These are phyloP conservation scores for Pneumocystis carinii DNA, from an alignment of 1,139 yeast genomes.

Conservation along the genomic window DNA sequence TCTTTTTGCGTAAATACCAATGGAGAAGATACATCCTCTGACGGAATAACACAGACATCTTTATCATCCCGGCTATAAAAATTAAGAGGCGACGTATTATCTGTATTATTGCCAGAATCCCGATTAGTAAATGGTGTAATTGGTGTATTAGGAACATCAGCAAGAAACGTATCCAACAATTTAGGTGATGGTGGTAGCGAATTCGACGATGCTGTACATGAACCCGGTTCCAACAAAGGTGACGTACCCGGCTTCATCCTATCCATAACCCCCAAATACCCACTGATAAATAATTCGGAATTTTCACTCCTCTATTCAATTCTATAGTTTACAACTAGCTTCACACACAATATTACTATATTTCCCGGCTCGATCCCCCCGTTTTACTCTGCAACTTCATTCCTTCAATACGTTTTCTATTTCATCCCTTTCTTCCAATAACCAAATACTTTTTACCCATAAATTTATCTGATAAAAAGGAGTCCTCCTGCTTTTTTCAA, in stretches of 20 bases:
- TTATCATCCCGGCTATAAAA: background rate
- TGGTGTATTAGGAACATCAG: background rate
- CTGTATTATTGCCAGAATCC: background rate
- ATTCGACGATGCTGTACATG: background rate
- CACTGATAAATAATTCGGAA: no score
- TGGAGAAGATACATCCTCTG: background rate
- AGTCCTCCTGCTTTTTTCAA: no score
- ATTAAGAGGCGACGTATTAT: background rate
- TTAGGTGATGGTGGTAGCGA: background rate
- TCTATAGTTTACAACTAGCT: no score
- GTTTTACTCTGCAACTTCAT: no score
- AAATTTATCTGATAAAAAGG: no score
- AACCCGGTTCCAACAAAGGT: background rate
- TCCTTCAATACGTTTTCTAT: no score
- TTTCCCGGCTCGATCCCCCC: no score
- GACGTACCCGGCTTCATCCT: background rate
- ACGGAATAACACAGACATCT: background rate
- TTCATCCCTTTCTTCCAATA: no score
- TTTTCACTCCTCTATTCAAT: no score
- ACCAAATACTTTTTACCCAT: no score
- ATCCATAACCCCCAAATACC: no score
- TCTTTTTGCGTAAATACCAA: background rate
- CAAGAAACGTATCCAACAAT: background rate
- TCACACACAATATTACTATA: no score
- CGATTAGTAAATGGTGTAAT: background rate